phyloP scores from a whole-genome alignment of 805 yeast genomes.

The Candida schatavii region DNA sequence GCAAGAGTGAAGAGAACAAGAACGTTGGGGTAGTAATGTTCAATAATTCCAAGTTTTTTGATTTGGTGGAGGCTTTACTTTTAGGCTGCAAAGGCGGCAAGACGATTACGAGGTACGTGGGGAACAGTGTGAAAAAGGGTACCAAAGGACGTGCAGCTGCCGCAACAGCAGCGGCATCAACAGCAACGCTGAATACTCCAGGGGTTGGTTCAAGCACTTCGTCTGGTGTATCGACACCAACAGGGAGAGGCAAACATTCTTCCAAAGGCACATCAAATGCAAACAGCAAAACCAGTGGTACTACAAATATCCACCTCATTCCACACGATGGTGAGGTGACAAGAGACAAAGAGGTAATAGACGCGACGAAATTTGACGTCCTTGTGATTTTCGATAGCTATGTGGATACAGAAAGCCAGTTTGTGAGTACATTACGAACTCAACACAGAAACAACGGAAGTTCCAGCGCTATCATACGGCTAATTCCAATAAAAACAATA shows the following conservation, averaged over 20 bases:
- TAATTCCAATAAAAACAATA: constrained; percentile 75
- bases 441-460: constrained; percentile 23
- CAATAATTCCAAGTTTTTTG: constrained; percentile 62
- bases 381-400: constrained; percentile 64
- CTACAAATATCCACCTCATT: constrained; percentile 40
- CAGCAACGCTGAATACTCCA: constrained; percentile 13
- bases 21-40: constrained; percentile 70
- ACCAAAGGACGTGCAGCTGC: constrained; percentile 17
- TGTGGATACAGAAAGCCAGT: constrained; percentile 41
- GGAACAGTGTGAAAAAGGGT: constrained; percentile 55
- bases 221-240: background rate
- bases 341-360: constrained; percentile 22
- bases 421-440: constrained; percentile 22
- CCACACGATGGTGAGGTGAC: constrained; percentile 33
- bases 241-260: background rate
- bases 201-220: constrained; percentile 1
- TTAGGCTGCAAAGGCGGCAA: constrained; percentile 51
- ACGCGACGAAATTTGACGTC: constrained; percentile 47
- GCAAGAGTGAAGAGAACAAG: constrained; percentile 30
- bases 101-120: constrained; percentile 57
- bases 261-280: background rate
- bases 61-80: constrained; percentile 68
- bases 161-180: background rate
- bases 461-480: constrained; percentile 57
- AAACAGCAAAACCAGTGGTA: background rate